Percentiles rank a stretch among this genome's conserved stretches.
Evolutionary conservation across 352 stramenopile genomes (phyloP).

Genomic region (Pythium chondricola): DNA sequence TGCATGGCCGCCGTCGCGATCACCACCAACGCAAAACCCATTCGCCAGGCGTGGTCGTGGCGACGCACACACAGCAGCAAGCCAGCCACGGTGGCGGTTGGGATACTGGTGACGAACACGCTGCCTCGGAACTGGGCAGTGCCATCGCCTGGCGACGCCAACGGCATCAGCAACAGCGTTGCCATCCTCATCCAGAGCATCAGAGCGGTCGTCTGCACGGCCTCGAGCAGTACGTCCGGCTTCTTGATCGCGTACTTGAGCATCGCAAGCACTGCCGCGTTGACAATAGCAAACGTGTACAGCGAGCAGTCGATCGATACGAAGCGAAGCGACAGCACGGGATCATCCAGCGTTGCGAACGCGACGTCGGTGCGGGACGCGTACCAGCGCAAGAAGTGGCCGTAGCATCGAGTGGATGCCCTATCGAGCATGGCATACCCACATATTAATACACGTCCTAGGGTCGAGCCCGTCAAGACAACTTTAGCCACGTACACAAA

Average conservation of each 20-base stretch:
- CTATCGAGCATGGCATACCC: too few relatives aligned
- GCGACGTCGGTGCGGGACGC: slow-evolving; percentile 24
- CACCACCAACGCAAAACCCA: slow-evolving; percentile 17
- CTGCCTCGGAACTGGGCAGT: slow-evolving; percentile 22
- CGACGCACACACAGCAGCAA: slow-evolving; percentile 23
- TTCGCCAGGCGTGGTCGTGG: slow-evolving; percentile 22
- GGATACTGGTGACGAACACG: slow-evolving; percentile 26
- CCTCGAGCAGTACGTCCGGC: slow-evolving; percentile 29
- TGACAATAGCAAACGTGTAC: slow-evolving; percentile 24
- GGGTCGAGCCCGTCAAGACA: not conserved
- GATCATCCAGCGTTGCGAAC: slow-evolving; percentile 23
- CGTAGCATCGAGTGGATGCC: slow-evolving; percentile 22
- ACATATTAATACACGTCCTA: too few relatives aligned
- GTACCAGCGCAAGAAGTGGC: slow-evolving; percentile 26
- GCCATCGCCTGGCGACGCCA: slow-evolving; percentile 23
- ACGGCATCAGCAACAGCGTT: slow-evolving; percentile 25
- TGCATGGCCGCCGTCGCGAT: slow-evolving; percentile 21
- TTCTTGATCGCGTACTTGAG: slow-evolving; percentile 26
- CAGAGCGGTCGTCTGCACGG: slow-evolving; percentile 23
- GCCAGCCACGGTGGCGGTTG: slow-evolving; percentile 28
- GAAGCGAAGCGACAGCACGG: slow-evolving; percentile 20
- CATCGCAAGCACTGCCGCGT: slow-evolving; percentile 19
- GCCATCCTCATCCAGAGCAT: slow-evolving; percentile 36
- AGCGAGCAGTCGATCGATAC: slow-evolving; percentile 23
- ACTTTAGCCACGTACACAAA: slow-evolving; percentile 8